phyloP scores from a whole-genome alignment of 768 basidiomycete species.

The Suillus americanus region DNA sequence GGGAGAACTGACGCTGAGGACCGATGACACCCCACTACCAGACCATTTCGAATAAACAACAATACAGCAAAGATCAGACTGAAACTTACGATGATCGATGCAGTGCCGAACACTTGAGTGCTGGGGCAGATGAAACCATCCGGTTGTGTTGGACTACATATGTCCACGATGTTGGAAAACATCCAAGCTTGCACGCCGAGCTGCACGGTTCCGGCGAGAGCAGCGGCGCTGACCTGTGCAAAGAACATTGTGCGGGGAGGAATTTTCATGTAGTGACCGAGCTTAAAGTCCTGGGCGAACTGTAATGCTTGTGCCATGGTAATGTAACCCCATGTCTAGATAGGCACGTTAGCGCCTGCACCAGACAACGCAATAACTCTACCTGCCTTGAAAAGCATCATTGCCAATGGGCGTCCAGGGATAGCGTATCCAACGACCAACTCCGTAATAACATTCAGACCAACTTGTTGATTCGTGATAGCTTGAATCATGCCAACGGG shows the following conservation, averaged over 20 bases:
- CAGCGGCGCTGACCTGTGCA: constrained; percentile 62
- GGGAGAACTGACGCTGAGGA: constrained; percentile 62
- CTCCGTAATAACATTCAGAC: constrained; percentile 69
- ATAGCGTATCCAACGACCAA: constrained; percentile 60
- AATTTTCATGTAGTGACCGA: constrained; percentile 74
- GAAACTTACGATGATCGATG: constrained; percentile 48
- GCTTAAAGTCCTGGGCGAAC: constrained; percentile 73
- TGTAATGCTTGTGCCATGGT: constrained; percentile 65
- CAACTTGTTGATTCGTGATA: constrained; percentile 78
- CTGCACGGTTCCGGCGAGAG: constrained; percentile 65
- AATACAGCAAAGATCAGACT: constrained; percentile 3
- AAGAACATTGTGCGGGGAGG: constrained; percentile 68
- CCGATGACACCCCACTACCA: constrained; percentile 59
- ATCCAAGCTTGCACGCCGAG: constrained; percentile 67
- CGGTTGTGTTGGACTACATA: constrained; percentile 28
- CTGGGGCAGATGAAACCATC: constrained; percentile 29
- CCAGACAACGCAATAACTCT: constrained; percentile 19
- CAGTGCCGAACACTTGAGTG: constrained; percentile 50
- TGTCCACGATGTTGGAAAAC: constrained; percentile 40
- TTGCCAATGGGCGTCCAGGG: constrained; percentile 67
- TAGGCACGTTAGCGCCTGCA: constrained; percentile 15
- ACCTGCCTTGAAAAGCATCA: constrained; percentile 76
- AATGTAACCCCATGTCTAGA: constrained; percentile 63
- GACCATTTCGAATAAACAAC: constrained; percentile 5
- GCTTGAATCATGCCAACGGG: constrained; percentile 80